Base-by-base conservation (phyloP, 441 rosid species). In the Hura crepitans region DNA sequence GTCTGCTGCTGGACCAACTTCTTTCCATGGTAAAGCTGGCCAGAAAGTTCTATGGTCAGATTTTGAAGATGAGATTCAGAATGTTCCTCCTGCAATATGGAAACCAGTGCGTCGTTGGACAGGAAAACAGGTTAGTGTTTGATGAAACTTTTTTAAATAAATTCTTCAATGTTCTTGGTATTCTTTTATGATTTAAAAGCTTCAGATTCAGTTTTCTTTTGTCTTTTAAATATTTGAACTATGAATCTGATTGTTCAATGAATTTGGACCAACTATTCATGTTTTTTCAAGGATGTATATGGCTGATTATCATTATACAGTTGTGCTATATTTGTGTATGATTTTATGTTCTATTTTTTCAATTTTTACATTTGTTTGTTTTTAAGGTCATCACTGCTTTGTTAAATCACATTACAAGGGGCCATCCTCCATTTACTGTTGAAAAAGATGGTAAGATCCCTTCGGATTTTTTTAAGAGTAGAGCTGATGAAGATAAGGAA, bases 61-160 rank as follows among this genome's bases (percentile, higher is more conserved):
- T 74, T 81, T 79, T 71, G 88, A 84, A 72, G 90, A 80, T 76
- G 85, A 81, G 47, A 69, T 91, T 68, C 77, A 73, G 68, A 72
- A 76, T 47, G 79, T 82, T 54, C 72, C 50, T 35, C 98, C 99
- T 62, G 86, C 97, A 73, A 82, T 96, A 72, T 81, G 84, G 89
- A 93, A 96, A 81, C 99, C 99, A 43, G 78, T 78, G 77, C 92
- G 92, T 76, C 92, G 88, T 58, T 96, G 99, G 99, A 91, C 98
- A 0, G 99, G 99, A 77, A 96, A 96, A 79, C 99, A 96, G 97
- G 99, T 96, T 73, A 76, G 74, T 50, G 22, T 59, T 67, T 28
- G 31, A 43, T 64, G 62, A 33, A 57, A 49, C 39, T 57, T 15
- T 50, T 17, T 49, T 23, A 73, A 33, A 27, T 18, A n/a, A 28